Percentiles rank a stretch among this genome's conserved stretches.
These are phyloP conservation scores for Blumeria graminis DNA, from an alignment of 2,329 filamentous ascomycete species.

Conservation along the genomic window DNA sequence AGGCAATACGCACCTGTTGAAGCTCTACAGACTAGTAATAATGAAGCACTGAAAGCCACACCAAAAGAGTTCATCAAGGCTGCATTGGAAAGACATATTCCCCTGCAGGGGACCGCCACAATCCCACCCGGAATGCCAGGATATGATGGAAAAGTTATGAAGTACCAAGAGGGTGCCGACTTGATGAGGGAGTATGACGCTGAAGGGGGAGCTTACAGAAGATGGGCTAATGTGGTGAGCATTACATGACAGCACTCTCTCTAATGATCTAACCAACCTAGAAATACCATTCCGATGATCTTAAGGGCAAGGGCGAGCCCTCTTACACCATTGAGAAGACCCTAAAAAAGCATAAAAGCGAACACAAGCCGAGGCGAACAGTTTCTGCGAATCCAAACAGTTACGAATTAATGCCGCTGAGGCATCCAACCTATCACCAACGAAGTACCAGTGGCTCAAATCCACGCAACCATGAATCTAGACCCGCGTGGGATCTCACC, in stretches of 20 bases:
- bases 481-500: slow-evolving; percentile 2
- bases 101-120: slow-evolving; percentile 54
- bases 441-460: slow-evolving; percentile 20
- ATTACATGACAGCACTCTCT: not conserved
- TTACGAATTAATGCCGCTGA: slow-evolving; percentile 26
- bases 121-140: slow-evolving; percentile 54
- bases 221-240: slow-evolving; percentile 45
- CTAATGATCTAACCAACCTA: slow-evolving; percentile 10
- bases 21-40: slow-evolving; percentile 48
- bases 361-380: slow-evolving; percentile 8
- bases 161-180: slow-evolving; percentile 70
- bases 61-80: slow-evolving; percentile 56
- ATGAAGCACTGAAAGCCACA: slow-evolving; percentile 57
- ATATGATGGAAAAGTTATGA: slow-evolving; percentile 40
- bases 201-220: slow-evolving; percentile 49
- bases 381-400: slow-evolving; percentile 12
- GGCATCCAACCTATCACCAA: slow-evolving; percentile 15
- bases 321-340: slow-evolving; percentile 46
- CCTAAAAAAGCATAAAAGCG: slow-evolving; percentile 28
- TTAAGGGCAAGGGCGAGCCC: slow-evolving; percentile 65
- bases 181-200: slow-evolving; percentile 52
- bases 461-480: not conserved
- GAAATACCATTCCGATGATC: slow-evolving; percentile 50
- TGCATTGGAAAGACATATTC: slow-evolving; percentile 46
- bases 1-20: slow-evolving; percentile 44